These are phyloP conservation scores for Colletotrichum somersetense DNA, from an alignment of 2,329 filamentous ascomycete genomes.

Conservation along the genomic window DNA sequence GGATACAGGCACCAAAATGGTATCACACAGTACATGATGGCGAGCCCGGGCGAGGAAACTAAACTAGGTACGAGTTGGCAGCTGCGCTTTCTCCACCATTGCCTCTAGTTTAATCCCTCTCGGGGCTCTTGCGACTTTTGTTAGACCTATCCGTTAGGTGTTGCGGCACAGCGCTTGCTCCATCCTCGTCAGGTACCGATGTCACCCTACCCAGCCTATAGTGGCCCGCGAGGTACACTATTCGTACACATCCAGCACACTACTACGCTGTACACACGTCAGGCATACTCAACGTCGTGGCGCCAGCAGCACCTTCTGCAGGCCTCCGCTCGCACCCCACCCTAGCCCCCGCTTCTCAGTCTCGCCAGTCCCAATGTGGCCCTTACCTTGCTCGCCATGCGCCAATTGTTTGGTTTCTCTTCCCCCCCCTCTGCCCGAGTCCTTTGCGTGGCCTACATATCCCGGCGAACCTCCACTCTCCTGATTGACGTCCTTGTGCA, in stretches of 20 bases:
- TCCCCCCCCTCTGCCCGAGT: background rate
- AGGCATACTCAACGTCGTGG: constrained; percentile 18
- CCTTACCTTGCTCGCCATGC: constrained; percentile 7
- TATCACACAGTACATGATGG: too few species aligned
- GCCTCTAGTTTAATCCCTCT: constrained; percentile 27
- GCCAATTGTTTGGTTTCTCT: constrained; percentile 3
- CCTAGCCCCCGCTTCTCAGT: constrained; percentile 32
- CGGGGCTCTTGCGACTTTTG: constrained; percentile 38
- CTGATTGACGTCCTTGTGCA: constrained; percentile 1
- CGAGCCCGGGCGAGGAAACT: constrained; percentile 6
- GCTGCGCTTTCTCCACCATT: constrained; percentile 7
- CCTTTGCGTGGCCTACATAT: constrained; percentile 37
- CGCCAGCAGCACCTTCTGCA: constrained; percentile 22
- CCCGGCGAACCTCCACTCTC: constrained; percentile 34
- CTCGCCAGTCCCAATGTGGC: constrained; percentile 39
- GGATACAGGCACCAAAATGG: background rate
- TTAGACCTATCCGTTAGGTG: background rate
- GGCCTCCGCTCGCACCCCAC: constrained; percentile 27
- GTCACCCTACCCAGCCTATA: constrained; percentile 3
- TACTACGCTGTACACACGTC: background rate
- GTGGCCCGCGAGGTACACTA: constrained; percentile 6
- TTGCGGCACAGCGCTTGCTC: constrained; percentile 9
- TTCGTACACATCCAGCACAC: background rate
- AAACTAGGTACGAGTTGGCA: background rate
- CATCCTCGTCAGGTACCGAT: constrained; percentile 27